These are phyloP conservation scores for Hemisphaericaspora lyxosophila DNA, from an alignment of 1,139 yeast species.

Conservation along the genomic window DNA sequence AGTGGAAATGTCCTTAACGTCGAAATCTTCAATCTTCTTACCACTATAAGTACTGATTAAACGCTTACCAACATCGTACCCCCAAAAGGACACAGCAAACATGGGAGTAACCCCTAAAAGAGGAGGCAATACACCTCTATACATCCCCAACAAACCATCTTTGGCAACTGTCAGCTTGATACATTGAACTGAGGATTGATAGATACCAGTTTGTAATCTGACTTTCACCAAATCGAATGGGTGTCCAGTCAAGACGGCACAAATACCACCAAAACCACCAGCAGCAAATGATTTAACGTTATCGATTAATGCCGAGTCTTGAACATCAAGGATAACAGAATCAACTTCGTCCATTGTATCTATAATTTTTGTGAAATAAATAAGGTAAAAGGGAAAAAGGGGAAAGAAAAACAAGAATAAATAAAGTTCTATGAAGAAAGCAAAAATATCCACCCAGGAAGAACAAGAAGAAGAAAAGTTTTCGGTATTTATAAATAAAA, in stretches of 20 bases:
- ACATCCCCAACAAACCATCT: constrained; percentile 78
- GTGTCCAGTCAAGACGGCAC: constrained; percentile 74
- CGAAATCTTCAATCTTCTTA: constrained; percentile 42
- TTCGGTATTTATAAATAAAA: background rate
- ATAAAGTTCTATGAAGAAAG: too few species aligned
- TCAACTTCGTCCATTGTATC: constrained; percentile 47
- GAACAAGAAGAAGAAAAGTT: background rate
- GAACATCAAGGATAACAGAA: constrained; percentile 24
- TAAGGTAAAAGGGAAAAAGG: background rate
- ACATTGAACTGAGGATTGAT: constrained; percentile 62
- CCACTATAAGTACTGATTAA: constrained; percentile 54
- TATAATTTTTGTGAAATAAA: background rate
- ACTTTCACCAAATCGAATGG: constrained; percentile 95
- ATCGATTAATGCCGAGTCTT: constrained; percentile 29
- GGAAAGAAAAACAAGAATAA: background rate
- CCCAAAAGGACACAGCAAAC: constrained; percentile 99
- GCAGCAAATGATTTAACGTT: constrained; percentile 79
- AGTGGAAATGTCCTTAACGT: constrained; percentile 72
- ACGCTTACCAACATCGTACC: constrained; percentile 89
- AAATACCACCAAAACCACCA: constrained; percentile 70
- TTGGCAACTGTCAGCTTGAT: constrained; percentile 64
- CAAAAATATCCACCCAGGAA: background rate
- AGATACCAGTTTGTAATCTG: constrained; percentile 77
- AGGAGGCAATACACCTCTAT: constrained; percentile 88
- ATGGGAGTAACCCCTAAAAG: constrained; percentile 94